Percentiles rank a stretch among this genome's conserved stretches.
phyloP scores from a whole-genome alignment of 352 stramenopile genomes.

The Globisporangium parvum region DNA sequence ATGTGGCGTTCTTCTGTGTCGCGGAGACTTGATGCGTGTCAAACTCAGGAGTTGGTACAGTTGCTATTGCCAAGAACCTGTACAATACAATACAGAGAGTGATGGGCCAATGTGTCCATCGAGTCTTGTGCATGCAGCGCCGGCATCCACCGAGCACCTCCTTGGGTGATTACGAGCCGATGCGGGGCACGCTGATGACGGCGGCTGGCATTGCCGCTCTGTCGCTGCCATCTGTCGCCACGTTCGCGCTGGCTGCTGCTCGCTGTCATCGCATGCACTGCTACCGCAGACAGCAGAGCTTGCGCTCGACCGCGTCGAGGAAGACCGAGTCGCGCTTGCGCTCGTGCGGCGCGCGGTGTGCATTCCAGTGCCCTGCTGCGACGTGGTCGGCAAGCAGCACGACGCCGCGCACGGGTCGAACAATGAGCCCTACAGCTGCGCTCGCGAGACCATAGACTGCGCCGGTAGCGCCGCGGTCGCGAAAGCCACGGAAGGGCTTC shows the following conservation, averaged over 20 bases:
- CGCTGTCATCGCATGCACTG: too few relatives aligned
- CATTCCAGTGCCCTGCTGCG: constrained; percentile 30
- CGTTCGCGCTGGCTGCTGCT: neutral
- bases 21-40: neutral
- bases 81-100: neutral
- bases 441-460: constrained; percentile 40
- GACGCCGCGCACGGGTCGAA: constrained; percentile 38
- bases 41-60: neutral
- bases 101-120: too few relatives aligned
- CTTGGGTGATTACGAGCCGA: too few relatives aligned
- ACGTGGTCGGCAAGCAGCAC: constrained; percentile 46
- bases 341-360: neutral
- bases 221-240: neutral
- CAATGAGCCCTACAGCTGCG: constrained; percentile 30
- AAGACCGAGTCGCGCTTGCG: neutral
- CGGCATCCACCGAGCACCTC: too few relatives aligned
- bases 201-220: too few relatives aligned
- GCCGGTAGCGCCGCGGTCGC: constrained; percentile 38
- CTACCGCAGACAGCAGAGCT: neutral
- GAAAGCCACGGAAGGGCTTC: constrained; percentile 34
- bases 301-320: neutral
- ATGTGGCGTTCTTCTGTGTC: neutral
- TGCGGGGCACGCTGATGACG: too few relatives aligned
- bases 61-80: neutral
- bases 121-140: too few relatives aligned